phyloP scores from a whole-genome alignment of 83 land plant species.

The Diphasiastrum complanatum region DNA sequence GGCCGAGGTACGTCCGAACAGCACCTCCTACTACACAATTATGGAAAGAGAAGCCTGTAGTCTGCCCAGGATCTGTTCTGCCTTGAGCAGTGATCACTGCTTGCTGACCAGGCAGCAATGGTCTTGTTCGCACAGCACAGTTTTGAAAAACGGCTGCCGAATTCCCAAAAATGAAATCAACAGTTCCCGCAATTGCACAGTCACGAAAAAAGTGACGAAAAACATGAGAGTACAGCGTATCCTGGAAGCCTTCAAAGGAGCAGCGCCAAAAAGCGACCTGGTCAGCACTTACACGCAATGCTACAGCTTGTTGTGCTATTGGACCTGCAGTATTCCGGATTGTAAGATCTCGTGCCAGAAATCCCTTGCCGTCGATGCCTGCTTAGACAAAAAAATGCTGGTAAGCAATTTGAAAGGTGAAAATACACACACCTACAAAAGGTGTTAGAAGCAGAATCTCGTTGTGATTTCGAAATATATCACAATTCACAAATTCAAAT shows the following conservation, averaged over 20 bases:
- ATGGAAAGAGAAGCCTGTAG: constrained; percentile 19
- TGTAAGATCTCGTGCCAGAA: constrained; percentile 12
- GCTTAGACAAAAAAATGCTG: no score
- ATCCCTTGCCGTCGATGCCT: constrained; percentile 12
- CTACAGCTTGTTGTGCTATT: constrained; percentile 9
- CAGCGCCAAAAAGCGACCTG: constrained; percentile 5
- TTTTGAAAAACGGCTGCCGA: not conserved
- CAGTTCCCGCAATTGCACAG: constrained; percentile 5
- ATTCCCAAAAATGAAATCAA: constrained; percentile 11
- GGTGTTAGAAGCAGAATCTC: no score
- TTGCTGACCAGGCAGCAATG: constrained; percentile 2
- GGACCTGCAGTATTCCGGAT: constrained; percentile 14
- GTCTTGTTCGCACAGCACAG: not conserved
- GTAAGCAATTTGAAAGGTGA: no score
- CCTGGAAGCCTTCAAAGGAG: constrained; percentile 11
- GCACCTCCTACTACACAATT: constrained; percentile 6
- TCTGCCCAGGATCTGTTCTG: constrained; percentile 16
- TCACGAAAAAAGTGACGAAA: constrained; percentile 13
- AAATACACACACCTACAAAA: no score
- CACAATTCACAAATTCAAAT: no score
- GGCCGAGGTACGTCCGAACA: constrained; percentile 11
- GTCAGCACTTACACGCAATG: constrained; percentile 10
- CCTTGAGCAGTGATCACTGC: constrained; percentile 3
- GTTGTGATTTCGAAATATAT: no score
- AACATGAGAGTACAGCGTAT: constrained; percentile 12